phyloP scores from a whole-genome alignment of 2,329 filamentous ascomycete species.

The Venturiaceae sp. region DNA sequence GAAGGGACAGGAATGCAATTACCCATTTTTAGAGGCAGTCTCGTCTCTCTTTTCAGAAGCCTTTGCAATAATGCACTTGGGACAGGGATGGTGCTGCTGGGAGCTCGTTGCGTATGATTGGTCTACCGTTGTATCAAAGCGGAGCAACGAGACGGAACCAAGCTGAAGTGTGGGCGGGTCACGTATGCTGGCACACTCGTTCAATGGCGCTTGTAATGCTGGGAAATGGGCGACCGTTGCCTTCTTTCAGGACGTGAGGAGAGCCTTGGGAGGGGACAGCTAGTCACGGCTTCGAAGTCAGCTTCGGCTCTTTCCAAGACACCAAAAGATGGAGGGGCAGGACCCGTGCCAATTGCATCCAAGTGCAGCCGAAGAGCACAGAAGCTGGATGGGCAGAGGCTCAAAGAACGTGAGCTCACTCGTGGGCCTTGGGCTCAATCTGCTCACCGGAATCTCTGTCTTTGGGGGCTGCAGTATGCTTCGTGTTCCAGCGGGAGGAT shows the following conservation, averaged over 20 bases:
- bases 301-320: neutral
- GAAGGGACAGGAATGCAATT: neutral
- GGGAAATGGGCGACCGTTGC: neutral
- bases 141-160: neutral
- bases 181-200: neutral
- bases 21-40: slow-evolving; percentile 4
- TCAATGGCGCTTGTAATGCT: neutral
- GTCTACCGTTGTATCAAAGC: slow-evolving; percentile 1
- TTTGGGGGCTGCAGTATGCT: neutral
- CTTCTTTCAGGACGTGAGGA: neutral
- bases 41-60: neutral
- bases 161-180: neutral
- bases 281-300: neutral
- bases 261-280: neutral
- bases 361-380: neutral
- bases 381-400: too few species aligned
- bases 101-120: neutral
- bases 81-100: neutral
- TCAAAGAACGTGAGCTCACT: too few species aligned
- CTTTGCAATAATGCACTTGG: neutral
- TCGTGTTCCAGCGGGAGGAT: neutral
- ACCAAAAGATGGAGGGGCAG: neutral
- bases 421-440: too few species aligned
- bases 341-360: neutral
- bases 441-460: neutral